Percentiles rank a stretch among this genome's conserved stretches.
phyloP scores from a whole-genome alignment of 192 early-diverging fungal species.

The Geosiphon pyriformis region DNA sequence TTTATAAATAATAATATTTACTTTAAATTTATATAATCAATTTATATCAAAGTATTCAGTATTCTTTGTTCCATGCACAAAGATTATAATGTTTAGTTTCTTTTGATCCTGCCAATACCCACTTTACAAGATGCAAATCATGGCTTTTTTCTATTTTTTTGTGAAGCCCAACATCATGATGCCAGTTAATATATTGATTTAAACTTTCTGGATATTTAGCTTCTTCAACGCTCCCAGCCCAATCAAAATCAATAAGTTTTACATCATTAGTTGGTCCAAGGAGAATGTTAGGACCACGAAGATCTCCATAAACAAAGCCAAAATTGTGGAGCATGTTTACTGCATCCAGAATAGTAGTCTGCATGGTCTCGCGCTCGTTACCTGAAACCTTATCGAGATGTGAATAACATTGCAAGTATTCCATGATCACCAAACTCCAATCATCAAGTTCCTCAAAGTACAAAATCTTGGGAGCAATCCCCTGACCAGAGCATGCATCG shows the following conservation, averaged over 20 bases:
- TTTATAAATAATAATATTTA: no score
- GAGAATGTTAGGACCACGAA: conserved; percentile 14
- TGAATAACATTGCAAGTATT: conserved; percentile 1
- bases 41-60: no score
- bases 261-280: conserved; percentile 14
- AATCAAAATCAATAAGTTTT: conserved; percentile 23
- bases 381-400: background rate
- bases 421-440: conserved; percentile 22
- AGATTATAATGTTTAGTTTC: background rate
- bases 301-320: conserved; percentile 22
- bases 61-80: conserved; percentile 1
- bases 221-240: conserved; percentile 17
- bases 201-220: conserved; percentile 15
- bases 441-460: conserved; percentile 14
- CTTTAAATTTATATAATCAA: no score
- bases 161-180: conserved; percentile 12
- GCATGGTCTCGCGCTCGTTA: background rate
- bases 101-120: background rate
- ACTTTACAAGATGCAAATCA: background rate
- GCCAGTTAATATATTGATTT: conserved; percentile 10
- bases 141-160: background rate
- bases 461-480: conserved; percentile 4
- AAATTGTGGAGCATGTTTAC: background rate
- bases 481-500: background rate
- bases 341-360: conserved; percentile 2